Conservation (phyloP, 805 yeast species). For the Lipomyces starkeyi region DNA sequence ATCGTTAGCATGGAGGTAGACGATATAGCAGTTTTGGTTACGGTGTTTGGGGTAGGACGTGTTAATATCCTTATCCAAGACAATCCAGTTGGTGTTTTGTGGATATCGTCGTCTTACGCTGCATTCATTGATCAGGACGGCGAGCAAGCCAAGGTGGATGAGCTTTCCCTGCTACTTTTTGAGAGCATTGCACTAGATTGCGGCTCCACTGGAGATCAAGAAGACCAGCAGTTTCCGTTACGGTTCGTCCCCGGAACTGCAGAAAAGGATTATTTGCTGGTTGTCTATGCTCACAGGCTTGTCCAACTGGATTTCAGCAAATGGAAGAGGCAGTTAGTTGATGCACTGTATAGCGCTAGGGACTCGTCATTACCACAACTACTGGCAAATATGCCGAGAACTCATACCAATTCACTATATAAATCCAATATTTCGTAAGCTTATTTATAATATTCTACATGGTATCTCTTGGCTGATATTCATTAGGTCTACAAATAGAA, state of each 20-base stretch:
- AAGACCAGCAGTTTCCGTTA: constrained; percentile 1
- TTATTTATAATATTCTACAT: neutral
- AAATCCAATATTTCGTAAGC: neutral
- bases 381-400: constrained; percentile 12
- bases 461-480: neutral
- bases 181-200: constrained; percentile 20
- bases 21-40: constrained; percentile 36
- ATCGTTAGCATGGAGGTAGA: constrained; percentile 43
- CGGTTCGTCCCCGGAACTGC: constrained; percentile 11
- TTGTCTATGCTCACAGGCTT: constrained; percentile 11
- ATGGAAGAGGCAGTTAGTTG: constrained; percentile 19
- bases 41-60: constrained; percentile 38
- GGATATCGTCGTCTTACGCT: constrained; percentile 23
- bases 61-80: constrained; percentile 40
- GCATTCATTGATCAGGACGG: constrained; percentile 10
- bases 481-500: neutral
- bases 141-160: neutral
- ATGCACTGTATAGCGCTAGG: constrained; percentile 16
- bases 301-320: constrained; percentile 20
- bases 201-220: neutral
- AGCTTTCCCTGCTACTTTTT: constrained; percentile 9
- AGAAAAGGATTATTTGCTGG: constrained; percentile 10
- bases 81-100: constrained; percentile 23
- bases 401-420: constrained; percentile 5
- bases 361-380: constrained; percentile 12